Evolutionary conservation across 2,329 filamentous ascomycete genomes (phyloP), one percentile per base, ranked within the genome.

Genomic region (Apiospora pterosperma): DNA sequence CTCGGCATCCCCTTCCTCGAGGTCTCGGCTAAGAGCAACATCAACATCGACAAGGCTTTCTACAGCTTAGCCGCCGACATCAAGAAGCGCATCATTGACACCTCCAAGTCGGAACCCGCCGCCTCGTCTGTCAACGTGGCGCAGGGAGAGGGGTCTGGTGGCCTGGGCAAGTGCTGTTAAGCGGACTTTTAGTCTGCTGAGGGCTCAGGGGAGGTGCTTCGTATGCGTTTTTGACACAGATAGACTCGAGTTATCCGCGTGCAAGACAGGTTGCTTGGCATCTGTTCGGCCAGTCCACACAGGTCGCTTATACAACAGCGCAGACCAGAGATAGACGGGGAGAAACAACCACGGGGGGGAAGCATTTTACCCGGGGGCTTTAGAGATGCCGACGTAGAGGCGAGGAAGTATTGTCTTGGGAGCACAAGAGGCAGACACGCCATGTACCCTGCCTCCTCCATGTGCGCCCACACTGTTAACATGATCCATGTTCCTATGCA

Each of bases 41-140:
- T 97, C 88, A 99, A 99, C 82, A 96, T 99, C 75, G 96, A 99
- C 81, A 94, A 97, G 84, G 96, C 96, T 21, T 99, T 99, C 78
- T 98, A 96, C 84, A 94, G 87, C 77, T 88, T 99, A 72, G 96
- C 96, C 19, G 88, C 91, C 69, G 95, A 98, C 77, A 98, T 99
- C 84, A 99, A 99, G 89, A 97, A 97, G 86, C 90, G 93, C 72
- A 90, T 97, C 78, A 96, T 97, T 80, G 95, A 98, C 78, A 96
- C 90, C 69, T 88, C 90, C 70, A 93, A 95, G 84, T 88, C 88
- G 69, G 92, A 96, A 71, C 85, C 88, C 73, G 75, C 81, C 48
- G 75, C 81, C 55, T 73, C 74, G 42, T 88, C 88, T 58, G 89
- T 94, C 72, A 92, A 89, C 75, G 90, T 94, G 72, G 85, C 86